phyloP scores from a whole-genome alignment of 1,139 yeast genomes.

The Zygosaccharomyces pseudobailii region DNA sequence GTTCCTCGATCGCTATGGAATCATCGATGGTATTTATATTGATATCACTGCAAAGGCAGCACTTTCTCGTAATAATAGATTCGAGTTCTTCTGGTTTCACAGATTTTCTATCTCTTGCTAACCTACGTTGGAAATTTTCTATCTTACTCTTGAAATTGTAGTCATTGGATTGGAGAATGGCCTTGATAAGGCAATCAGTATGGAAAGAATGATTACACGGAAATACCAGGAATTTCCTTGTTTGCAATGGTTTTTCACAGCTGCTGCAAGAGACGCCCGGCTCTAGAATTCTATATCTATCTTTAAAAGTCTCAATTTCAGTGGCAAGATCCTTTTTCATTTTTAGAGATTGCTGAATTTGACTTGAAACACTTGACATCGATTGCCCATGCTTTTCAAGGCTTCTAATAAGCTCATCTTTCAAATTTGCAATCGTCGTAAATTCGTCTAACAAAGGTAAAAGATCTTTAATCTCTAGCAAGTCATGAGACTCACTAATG shows the following conservation, averaged over 20 bases:
- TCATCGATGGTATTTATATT: constrained; percentile 69
- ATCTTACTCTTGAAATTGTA: constrained; percentile 62
- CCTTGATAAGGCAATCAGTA: constrained; percentile 72
- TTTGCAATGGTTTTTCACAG: constrained; percentile 64
- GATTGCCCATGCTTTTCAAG: constrained; percentile 66
- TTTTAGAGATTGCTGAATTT: constrained; percentile 69
- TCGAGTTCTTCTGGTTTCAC: constrained; percentile 43
- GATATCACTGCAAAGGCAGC: constrained; percentile 76
- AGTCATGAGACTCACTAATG: constrained; percentile 46
- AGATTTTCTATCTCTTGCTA: constrained; percentile 31
- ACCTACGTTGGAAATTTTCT: constrained; percentile 47
- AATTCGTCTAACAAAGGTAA: constrained; percentile 82
- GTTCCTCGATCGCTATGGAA: constrained; percentile 35
- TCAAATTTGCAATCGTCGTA: constrained; percentile 74
- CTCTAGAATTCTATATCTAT: constrained; percentile 55
- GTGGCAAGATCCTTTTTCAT: constrained; percentile 58
- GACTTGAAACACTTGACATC: constrained; percentile 60
- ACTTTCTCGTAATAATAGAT: constrained; percentile 55
- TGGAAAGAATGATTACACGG: constrained; percentile 93
- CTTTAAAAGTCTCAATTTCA: constrained; percentile 51
- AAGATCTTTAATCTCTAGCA: constrained; percentile 73
- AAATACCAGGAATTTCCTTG: constrained; percentile 72
- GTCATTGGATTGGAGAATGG: constrained; percentile 58
- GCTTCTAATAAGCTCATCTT: constrained; percentile 75
- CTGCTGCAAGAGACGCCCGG: constrained; percentile 80